These are phyloP conservation scores for Gracilaria domingensis DNA, from an alignment of 23 red algal species.

Conservation along the genomic window DNA sequence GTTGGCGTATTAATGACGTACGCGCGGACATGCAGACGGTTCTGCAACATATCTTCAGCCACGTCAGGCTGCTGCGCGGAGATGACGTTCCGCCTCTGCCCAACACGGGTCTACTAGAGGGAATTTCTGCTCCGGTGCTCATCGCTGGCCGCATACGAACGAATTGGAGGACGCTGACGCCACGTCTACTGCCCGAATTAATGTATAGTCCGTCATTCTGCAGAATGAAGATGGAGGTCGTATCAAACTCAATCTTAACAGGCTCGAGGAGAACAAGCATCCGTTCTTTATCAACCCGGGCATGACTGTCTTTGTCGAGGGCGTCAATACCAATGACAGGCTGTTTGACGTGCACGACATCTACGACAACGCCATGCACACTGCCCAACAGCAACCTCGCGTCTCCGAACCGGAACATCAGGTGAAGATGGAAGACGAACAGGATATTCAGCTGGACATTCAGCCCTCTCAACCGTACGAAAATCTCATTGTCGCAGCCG, in stretches of 20 bases:
- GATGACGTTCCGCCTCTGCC: slow-evolving; percentile 19
- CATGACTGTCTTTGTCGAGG: slow-evolving; percentile 65
- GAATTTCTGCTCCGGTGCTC: background rate
- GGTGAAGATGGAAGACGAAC: background rate
- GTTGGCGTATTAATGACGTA: slow-evolving; percentile 15
- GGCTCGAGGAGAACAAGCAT: slow-evolving; percentile 10
- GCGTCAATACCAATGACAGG: slow-evolving; percentile 66
- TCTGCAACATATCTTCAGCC: background rate
- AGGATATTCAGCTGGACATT: background rate
- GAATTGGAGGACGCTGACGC: slow-evolving; percentile 55
- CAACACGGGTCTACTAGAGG: background rate
- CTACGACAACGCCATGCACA: slow-evolving; percentile 65
- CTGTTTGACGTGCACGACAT: slow-evolving; percentile 64
- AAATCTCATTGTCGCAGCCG: slow-evolving; percentile 39
- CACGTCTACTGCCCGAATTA: background rate
- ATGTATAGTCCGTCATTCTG: slow-evolving; percentile 48
- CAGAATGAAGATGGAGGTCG: slow-evolving; percentile 62
- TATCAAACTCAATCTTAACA: slow-evolving; percentile 52
- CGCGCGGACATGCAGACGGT: background rate
- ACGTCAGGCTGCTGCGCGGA: background rate
- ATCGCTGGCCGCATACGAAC: slow-evolving; percentile 34
- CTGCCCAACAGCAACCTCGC: background rate
- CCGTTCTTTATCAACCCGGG: slow-evolving; percentile 58
- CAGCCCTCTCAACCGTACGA: slow-evolving; percentile 4
- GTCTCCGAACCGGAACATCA: background rate